phyloP scores from a whole-genome alignment of 2,329 filamentous ascomycete genomes.

The Corniculantispora saksenae region DNA sequence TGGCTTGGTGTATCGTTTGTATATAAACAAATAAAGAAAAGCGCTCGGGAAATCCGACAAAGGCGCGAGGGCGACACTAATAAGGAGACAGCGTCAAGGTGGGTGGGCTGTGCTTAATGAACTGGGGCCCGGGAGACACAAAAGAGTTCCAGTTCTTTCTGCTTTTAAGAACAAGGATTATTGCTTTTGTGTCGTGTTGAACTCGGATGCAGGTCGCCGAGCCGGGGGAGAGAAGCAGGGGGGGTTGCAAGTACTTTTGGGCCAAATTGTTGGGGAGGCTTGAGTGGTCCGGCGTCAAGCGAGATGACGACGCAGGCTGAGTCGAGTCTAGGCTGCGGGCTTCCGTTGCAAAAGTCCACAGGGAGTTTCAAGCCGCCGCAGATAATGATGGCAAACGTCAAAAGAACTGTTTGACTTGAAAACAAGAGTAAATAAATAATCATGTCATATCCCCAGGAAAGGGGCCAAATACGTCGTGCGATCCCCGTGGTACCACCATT shows the following conservation, averaged over 20 bases:
- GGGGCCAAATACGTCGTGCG: slow-evolving; percentile 4
- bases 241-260: not conserved
- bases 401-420: not conserved
- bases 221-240: not conserved
- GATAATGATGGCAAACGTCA: not conserved
- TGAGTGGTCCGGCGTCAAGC: not conserved
- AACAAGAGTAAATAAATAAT: not conserved
- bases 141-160: not conserved
- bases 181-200: not conserved
- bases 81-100: not conserved
- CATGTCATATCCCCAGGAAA: not conserved
- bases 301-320: slow-evolving; percentile 19
- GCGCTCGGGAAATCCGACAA: not conserved
- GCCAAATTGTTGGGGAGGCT: slow-evolving; percentile 12
- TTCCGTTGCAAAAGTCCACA: not conserved
- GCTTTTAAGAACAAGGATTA: not conserved
- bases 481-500: not conserved
- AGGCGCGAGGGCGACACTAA: not conserved
- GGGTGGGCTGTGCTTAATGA: slow-evolving; percentile 1
- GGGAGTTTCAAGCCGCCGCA: not conserved
- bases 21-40: not conserved
- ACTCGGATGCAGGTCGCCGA: not conserved
- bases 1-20: not conserved
- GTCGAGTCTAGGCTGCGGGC: slow-evolving; percentile 7
- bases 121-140: not conserved